Conservation (phyloP, 1,139 yeast genomes). For the Schwanniomyces etchellsii region DNA sequence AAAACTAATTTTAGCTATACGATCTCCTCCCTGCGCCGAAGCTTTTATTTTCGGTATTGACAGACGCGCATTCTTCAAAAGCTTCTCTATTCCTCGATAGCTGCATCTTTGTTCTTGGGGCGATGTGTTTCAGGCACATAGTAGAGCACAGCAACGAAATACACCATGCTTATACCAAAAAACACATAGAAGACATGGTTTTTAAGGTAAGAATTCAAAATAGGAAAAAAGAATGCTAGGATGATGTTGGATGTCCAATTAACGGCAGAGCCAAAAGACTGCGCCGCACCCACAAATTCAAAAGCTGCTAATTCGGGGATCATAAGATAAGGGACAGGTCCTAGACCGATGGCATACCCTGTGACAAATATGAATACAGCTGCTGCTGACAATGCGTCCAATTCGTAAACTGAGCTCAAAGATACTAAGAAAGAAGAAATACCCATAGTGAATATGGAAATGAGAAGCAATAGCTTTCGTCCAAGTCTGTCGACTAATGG, state of each 20-base stretch:
- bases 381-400: conserved; percentile 34
- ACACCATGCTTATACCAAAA: conserved; percentile 15
- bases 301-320: conserved; percentile 76
- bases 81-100: no score
- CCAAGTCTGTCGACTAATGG: conserved; percentile 51
- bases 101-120: conserved; percentile 1
- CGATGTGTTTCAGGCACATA: conserved; percentile 34
- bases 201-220: conserved; percentile 19
- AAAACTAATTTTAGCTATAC: no score
- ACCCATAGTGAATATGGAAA: conserved; percentile 63
- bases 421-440: conserved; percentile 54
- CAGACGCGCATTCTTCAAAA: no score
- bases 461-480: conserved; percentile 58
- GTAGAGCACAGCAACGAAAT: conserved; percentile 14
- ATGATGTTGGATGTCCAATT: conserved; percentile 83
- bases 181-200: conserved; percentile 28
- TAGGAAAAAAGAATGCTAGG: conserved; percentile 74
- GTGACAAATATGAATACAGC: conserved; percentile 61
- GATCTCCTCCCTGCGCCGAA: no score
- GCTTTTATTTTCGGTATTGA: no score
- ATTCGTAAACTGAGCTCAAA: conserved; percentile 47
- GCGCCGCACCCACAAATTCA: conserved; percentile 74
- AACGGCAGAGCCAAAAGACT: conserved; percentile 77
- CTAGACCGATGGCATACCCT: conserved; percentile 80
- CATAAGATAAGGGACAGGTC: conserved; percentile 84